Conservation (phyloP, 176 grass and related monocot species). For the Oryza glaberrima region DNA sequence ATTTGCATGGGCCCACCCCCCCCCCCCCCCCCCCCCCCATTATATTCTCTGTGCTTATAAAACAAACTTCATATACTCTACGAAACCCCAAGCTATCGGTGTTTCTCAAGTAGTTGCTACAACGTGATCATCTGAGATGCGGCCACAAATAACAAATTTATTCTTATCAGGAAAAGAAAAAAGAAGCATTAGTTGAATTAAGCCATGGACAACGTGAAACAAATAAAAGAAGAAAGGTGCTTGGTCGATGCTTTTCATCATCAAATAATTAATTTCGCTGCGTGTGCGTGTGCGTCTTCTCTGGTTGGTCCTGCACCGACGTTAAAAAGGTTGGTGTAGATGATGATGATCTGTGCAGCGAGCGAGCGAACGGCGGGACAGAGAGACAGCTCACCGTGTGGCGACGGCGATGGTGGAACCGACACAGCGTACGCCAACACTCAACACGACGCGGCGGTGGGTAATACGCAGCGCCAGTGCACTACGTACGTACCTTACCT, state of each 20-base stretch:
- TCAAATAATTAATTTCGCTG: neutral
- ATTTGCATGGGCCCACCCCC: no score
- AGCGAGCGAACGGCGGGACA: neutral
- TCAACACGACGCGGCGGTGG: neutral
- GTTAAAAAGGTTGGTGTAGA: neutral
- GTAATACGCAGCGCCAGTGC: no score
- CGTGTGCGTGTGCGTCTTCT: no score
- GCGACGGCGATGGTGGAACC: neutral
- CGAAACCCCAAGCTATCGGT: neutral
- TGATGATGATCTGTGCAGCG: neutral
- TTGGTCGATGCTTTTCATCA: neutral
- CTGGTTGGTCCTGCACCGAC: neutral
- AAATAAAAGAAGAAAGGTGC: neutral
- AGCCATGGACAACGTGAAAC: neutral
- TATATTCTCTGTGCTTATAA: neutral
- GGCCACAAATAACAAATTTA: neutral
- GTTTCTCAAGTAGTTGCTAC: neutral
- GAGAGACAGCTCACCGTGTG: neutral
- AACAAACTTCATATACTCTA: neutral
- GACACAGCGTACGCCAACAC: neutral
- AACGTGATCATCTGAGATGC: neutral
- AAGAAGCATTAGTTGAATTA: neutral
- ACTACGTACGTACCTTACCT: no score
- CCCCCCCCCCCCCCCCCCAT: no score
- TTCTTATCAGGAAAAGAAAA: neutral